These are phyloP conservation scores for Wallacemonas collosoma DNA, from an alignment of 208 protist genomes.

Conservation along the genomic window DNA sequence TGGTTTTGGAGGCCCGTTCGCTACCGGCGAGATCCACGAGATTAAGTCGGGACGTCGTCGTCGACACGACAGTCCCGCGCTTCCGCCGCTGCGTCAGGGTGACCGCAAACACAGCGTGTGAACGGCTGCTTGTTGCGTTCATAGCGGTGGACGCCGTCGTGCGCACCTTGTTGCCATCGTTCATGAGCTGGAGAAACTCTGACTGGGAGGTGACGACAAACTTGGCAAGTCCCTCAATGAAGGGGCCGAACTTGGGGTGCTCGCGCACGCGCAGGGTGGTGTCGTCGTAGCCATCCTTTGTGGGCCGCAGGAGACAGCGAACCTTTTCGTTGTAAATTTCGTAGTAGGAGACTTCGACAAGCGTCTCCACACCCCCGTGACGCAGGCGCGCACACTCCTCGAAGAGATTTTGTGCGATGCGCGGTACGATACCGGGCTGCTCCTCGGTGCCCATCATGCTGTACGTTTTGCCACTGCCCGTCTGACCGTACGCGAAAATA, in stretches of 20 bases:
- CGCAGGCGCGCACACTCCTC: conserved; percentile 33
- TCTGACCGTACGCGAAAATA: conserved; percentile 91
- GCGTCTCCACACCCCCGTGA: conserved; percentile 64
- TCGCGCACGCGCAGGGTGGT: conserved; percentile 74
- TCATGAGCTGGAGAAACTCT: conserved; percentile 81
- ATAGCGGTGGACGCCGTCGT: conserved; percentile 91
- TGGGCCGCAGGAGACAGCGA: conserved; percentile 66
- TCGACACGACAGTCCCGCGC: conserved; percentile 41
- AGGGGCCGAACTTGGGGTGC: conserved; percentile 79
- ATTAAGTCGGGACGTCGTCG: conserved; percentile 67
- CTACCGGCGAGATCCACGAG: conserved; percentile 86
- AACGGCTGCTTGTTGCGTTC: conserved; percentile 88
- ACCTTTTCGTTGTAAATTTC: conserved; percentile 94
- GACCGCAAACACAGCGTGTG: conserved; percentile 91
- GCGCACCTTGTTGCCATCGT: conserved; percentile 83
- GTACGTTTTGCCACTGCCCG: conserved; percentile 88
- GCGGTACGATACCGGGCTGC: conserved; percentile 63
- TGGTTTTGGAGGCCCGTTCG: conserved; percentile 84
- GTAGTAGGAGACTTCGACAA: conserved; percentile 81
- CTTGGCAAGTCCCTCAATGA: conserved; percentile 78
- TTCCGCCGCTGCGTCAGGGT: conserved; percentile 69
- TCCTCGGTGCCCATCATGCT: conserved; percentile 67
- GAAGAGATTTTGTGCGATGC: conserved; percentile 70
- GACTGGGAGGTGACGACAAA: conserved; percentile 60
- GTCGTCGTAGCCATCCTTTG: conserved; percentile 56